Evolutionary conservation across 371 early-diverging fungal species (phyloP), one percentile per base, ranked within the genome.

Genomic region (Zopfochytrium polystomum): DNA sequence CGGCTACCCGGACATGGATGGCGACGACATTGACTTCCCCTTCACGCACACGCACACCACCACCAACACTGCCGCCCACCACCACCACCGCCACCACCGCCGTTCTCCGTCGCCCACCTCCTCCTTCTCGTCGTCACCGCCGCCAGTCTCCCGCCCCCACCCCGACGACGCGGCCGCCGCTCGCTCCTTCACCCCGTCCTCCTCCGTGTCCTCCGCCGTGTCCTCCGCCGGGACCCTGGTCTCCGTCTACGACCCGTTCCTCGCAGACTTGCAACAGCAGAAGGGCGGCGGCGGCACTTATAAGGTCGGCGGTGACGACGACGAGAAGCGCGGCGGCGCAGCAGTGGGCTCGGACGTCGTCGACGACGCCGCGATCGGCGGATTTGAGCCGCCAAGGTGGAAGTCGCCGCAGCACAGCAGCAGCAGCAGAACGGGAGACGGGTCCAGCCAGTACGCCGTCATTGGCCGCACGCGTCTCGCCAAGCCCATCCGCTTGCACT

Each of bases 401-500:
- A 26, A 25, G 13, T 0, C 2, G 26, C 13, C 15, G 22, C 25
- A 49, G 13, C n/a, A 18, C 48, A 48, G 18, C 48, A 11, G 15
- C 48, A 18, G 26, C 20, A n/a, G 20, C 23, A 34, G 38, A 15
- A 0, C 34, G 9, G 55, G 42, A 3, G 42, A 34, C 38, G 20
- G 9, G 5, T 22, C 22, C 7, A 43, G 55, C 7, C 22, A 20
- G 13, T 54, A 35, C 55, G 55, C 55, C 25, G 25, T 3, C 38
- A 29, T 54, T 22, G 22, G 35, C 2, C 13, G 15, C 20, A 6
- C 11, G 20, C 48, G 48, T 13, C 23, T 48, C n/a, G 58, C n/a
- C 5, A 48, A 55, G 26, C 54, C 57, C 46, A 34, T 68, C 55
- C 52, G 60, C 25, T 35, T 68, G 6, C 63, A 58, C 48, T 63